Evolutionary conservation across 352 stramenopile genomes (phyloP).

Genomic region (Pythium utonaiense): DNA sequence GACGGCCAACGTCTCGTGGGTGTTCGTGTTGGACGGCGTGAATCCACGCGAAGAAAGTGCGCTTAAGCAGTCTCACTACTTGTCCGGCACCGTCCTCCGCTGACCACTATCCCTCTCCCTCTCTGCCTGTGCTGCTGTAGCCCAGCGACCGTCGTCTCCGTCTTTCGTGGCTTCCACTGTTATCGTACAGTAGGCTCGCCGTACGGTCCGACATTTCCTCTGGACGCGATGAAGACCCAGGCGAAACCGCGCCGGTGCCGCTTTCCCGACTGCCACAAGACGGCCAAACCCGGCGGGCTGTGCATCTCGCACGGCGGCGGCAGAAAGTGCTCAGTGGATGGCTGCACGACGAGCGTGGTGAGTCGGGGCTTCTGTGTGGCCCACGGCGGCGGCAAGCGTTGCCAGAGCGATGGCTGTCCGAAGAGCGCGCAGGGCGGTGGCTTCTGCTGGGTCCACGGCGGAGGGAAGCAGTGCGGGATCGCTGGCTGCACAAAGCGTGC

Average conservation of each 20-base stretch:
- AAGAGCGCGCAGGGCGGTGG: slow-evolving; percentile 55
- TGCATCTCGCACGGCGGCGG: slow-evolving; percentile 54
- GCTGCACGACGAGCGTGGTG: slow-evolving; percentile 49
- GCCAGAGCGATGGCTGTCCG: slow-evolving; percentile 38
- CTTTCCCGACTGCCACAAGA: slow-evolving; percentile 44
- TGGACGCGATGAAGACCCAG: neutral
- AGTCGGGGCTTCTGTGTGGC: slow-evolving; percentile 58
- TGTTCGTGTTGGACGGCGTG: no score
- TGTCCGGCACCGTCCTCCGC: no score
- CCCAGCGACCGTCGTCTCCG: no score
- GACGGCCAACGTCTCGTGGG: no score
- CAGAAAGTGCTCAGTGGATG: slow-evolving; percentile 49
- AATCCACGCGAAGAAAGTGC: no score
- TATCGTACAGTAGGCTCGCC: no score
- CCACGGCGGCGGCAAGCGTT: slow-evolving; percentile 61
- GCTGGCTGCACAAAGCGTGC: slow-evolving; percentile 40
- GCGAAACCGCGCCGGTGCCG: slow-evolving; percentile 27
- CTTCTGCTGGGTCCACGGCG: slow-evolving; percentile 52
- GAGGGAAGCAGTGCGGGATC: slow-evolving; percentile 40
- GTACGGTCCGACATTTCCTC: neutral
- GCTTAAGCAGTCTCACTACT: no score
- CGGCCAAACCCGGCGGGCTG: slow-evolving; percentile 45
- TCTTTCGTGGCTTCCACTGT: no score
- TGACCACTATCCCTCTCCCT: no score
- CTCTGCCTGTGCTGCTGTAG: no score